Conservation (phyloP, 306 rosid genomes). For the Gynostemma pentaphyllum region DNA sequence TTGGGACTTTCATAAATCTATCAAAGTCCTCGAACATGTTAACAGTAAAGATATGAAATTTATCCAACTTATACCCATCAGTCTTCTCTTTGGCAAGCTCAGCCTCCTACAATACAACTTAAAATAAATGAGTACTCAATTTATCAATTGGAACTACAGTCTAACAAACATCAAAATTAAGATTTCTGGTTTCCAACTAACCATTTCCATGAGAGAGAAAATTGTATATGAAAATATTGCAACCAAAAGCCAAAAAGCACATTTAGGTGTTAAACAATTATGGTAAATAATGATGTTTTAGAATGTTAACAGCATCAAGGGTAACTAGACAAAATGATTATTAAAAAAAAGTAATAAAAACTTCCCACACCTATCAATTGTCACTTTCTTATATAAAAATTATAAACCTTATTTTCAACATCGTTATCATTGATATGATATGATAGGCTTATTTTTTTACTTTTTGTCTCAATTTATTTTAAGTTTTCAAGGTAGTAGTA, state of each 20-base stretch:
- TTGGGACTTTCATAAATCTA: slow-evolving; percentile 68
- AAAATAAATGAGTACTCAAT: slow-evolving; percentile 1
- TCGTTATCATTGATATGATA: too few species aligned
- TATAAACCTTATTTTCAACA: too few species aligned
- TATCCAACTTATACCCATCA: slow-evolving; percentile 79
- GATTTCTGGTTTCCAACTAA: background rate
- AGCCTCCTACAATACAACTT: slow-evolving; percentile 49
- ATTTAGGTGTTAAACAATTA: background rate
- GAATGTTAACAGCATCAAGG: too few species aligned
- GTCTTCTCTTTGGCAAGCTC: slow-evolving; percentile 87
- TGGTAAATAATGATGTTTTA: background rate
- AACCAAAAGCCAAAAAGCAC: background rate
- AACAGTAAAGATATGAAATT: slow-evolving; percentile 59
- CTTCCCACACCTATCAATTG: too few species aligned
- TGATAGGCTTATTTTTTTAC: too few species aligned
- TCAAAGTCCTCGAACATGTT: slow-evolving; percentile 80
- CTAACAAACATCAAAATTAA: background rate
- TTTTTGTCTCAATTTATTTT: too few species aligned
- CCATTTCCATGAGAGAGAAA: background rate
- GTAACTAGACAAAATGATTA: too few species aligned
- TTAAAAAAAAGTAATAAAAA: too few species aligned
- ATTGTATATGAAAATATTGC: background rate
- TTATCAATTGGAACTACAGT: background rate
- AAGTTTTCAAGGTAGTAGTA: too few species aligned
- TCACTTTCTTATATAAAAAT: too few species aligned